phyloP scores from a whole-genome alignment of 495 filamentous ascomycete species.

The Penicillium riverlandense region DNA sequence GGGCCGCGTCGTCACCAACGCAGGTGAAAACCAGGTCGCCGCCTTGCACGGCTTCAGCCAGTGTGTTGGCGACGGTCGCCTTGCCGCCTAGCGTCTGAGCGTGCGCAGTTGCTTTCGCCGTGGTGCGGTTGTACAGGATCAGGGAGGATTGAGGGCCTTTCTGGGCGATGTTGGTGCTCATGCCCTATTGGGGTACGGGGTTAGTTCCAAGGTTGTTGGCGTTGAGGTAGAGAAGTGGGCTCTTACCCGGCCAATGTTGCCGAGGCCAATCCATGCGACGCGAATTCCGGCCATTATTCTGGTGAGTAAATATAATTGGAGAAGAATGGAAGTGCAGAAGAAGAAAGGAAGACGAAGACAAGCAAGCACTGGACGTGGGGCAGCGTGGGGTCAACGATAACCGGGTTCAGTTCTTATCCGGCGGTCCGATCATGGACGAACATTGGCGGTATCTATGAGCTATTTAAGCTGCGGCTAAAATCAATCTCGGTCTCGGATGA shows the following conservation, averaged over 20 bases:
- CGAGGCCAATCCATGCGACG: conserved; percentile 74
- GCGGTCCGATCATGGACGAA: background rate
- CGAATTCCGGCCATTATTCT: conserved; percentile 13
- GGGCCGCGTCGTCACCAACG: conserved; percentile 70
- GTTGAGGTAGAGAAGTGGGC: background rate
- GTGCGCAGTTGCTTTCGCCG: conserved; percentile 48
- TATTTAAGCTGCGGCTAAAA: no score
- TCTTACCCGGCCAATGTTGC: conserved; percentile 83
- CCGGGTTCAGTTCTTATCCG: conserved; percentile 14
- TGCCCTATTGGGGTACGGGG: conserved; percentile 51
- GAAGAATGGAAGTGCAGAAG: background rate
- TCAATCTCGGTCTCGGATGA: no score
- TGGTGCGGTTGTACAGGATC: conserved; percentile 74
- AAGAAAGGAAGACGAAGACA: background rate
- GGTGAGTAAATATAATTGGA: background rate
- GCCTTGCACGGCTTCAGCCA: conserved; percentile 57
- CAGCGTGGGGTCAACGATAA: conserved; percentile 1
- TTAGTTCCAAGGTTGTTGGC: background rate
- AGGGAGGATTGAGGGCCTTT: conserved; percentile 69
- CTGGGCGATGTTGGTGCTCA: conserved; percentile 73
- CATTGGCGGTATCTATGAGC: background rate
- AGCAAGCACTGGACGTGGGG: conserved; percentile 15
- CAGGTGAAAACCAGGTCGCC: conserved; percentile 81
- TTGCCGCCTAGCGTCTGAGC: conserved; percentile 48
- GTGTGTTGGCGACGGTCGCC: conserved; percentile 49